Evolutionary conservation across 2,329 filamentous ascomycete species (phyloP), one percentile per base, ranked within the genome.

Genomic region (Magnaporthiopsis incrustans): DNA sequence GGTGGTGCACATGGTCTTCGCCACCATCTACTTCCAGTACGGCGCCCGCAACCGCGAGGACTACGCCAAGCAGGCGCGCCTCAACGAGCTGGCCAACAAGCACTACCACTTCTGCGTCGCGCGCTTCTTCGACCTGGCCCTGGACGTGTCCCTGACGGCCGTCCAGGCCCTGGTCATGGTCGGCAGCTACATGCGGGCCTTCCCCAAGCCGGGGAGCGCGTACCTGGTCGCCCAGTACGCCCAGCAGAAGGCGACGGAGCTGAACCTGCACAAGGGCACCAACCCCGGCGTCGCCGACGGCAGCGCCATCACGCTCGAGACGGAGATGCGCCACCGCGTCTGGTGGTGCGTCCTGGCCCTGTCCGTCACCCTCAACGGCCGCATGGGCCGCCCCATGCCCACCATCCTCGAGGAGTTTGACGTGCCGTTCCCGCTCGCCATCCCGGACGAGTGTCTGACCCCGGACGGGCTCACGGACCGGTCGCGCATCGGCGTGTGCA

Each of bases 41-140:
- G 88, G 88, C n/a, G 79, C 86, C 5, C 82, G 90, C 26, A 92
- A 92, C 69, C 78, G 80, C 66, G 80, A 85, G 66, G 77, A 84
- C 64, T 73, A 82, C 22, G 79, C 81, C 4, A 79, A 83, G 65
- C 81, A 83, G 66, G 77, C 78, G 8, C 78, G 81, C 56, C 76
- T 89, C 63, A 85, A 89, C 68, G 80, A 85, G 1, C 77, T 88
- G 62, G 90, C 89, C 4, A 90, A 92, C 74, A 84, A 84, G 63
- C 91, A 95, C 72, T 94, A 93, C 69, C 89, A 92, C 70, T 94
- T 88, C 71, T 83, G 88, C 1, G 76, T 93, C 59, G 85, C 84
- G 71, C 86, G 88, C 73, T 86, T 89, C 68, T 88, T 85, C 67
- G 79, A 90, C 60, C 77, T 96, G 4, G 75, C 85, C 18, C 79